Evolutionary conservation across 2,329 filamentous ascomycete genomes (phyloP).

Genomic region (Trichoderma sp.): DNA sequence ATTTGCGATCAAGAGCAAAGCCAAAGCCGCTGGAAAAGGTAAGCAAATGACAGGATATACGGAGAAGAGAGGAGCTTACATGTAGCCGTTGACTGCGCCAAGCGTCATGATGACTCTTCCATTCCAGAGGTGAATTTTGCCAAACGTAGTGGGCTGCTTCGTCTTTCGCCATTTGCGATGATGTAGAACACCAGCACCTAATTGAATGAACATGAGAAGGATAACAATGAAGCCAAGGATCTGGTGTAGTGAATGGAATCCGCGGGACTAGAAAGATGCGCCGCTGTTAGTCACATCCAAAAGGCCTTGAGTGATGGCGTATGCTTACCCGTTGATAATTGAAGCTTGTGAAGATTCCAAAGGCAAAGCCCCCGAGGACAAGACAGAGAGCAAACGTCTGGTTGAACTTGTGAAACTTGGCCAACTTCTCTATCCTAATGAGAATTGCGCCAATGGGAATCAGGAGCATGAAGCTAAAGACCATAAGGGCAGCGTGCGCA

Average conservation of each 20-base stretch:
- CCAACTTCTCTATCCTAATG: slow-evolving; percentile 48
- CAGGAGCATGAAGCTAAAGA: slow-evolving; percentile 51
- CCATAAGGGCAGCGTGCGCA: slow-evolving; percentile 52
- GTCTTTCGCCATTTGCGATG: slow-evolving; percentile 53
- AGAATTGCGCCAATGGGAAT: slow-evolving; percentile 56
- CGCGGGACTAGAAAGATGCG: slow-evolving; percentile 43
- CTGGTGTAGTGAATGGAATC: slow-evolving; percentile 54
- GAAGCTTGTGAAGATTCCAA: slow-evolving; percentile 53
- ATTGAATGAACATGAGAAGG: slow-evolving; percentile 50
- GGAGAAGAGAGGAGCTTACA: slow-evolving; percentile 39
- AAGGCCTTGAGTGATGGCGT: not conserved
- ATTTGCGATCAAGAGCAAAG: slow-evolving; percentile 49
- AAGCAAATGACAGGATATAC: not conserved
- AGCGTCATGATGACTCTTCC: slow-evolving; percentile 52
- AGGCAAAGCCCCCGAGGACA: slow-evolving; percentile 46
- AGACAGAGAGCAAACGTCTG: slow-evolving; percentile 49
- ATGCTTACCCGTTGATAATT: slow-evolving; percentile 54
- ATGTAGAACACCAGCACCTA: slow-evolving; percentile 53
- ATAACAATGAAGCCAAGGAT: slow-evolving; percentile 56
- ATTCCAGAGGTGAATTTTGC: slow-evolving; percentile 55
- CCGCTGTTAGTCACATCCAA: not conserved
- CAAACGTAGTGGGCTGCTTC: slow-evolving; percentile 46
- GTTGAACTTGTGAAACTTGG: slow-evolving; percentile 53
- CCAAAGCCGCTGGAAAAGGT: slow-evolving; percentile 48
- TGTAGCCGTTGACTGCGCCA: slow-evolving; percentile 54